phyloP scores from a whole-genome alignment of 139 green algal genomes.

The Coelastrella sp. region DNA sequence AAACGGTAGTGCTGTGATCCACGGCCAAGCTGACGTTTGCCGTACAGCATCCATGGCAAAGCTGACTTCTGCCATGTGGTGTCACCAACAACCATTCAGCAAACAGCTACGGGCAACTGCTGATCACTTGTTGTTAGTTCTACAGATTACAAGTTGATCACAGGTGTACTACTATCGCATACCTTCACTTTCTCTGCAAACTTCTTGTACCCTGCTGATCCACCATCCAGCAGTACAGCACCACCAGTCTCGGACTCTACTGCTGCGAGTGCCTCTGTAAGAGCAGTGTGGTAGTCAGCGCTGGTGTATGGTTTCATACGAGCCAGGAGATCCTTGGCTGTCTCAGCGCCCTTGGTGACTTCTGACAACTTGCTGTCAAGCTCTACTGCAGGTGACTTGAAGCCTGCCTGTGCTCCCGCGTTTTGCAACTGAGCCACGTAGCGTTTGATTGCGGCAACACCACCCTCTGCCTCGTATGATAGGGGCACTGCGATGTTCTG shows the following conservation, averaged over 20 bases:
- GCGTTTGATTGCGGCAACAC: conserved; percentile 62
- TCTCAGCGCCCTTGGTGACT: conserved; percentile 45
- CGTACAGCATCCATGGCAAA: too few relatives aligned
- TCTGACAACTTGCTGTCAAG: conserved; percentile 57
- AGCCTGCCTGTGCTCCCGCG: conserved; percentile 65
- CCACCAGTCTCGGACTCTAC: conserved; percentile 59
- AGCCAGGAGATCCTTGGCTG: conserved; percentile 63
- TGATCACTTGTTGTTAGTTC: too few relatives aligned
- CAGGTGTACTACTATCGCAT: background rate
- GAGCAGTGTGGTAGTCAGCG: conserved; percentile 56
- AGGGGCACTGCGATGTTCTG: conserved; percentile 63
- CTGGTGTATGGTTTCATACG: conserved; percentile 51
- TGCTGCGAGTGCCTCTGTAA: conserved; percentile 58
- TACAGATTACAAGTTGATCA: too few relatives aligned
- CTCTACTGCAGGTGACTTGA: conserved; percentile 58
- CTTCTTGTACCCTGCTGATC: conserved; percentile 66
- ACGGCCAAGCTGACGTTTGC: too few relatives aligned
- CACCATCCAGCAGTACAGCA: conserved; percentile 55
- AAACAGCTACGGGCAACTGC: too few relatives aligned
- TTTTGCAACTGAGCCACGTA: conserved; percentile 62
- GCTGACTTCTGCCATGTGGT: too few relatives aligned
- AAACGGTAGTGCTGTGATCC: too few relatives aligned
- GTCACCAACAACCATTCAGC: too few relatives aligned
- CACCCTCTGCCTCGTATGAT: conserved; percentile 41
- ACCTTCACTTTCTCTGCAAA: conserved; percentile 70